Conservation (phyloP, 192 early-diverging fungal genomes). For the Backusella australiensis region DNA sequence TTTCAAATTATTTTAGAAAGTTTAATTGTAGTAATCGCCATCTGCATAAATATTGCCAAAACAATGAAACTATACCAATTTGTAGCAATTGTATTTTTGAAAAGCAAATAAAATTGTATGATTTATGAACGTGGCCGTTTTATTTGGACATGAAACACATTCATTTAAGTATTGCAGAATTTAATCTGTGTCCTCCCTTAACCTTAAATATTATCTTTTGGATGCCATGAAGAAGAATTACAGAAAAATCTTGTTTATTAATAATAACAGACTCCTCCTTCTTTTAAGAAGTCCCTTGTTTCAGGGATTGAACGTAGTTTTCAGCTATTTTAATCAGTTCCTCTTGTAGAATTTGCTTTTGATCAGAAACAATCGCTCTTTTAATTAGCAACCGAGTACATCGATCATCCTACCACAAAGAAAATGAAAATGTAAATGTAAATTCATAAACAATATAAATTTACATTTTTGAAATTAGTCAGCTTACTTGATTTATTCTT, state of each 20-base stretch:
- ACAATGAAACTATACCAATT: not conserved
- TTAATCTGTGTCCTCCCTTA: not conserved
- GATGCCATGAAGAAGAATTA: slow-evolving; percentile 34
- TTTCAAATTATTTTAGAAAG: not conserved
- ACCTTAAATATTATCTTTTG: slow-evolving; percentile 8
- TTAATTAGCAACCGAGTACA: slow-evolving; percentile 36
- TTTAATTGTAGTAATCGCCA: not conserved
- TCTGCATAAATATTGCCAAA: not conserved
- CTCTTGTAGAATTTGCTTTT: not conserved
- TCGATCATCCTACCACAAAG: slow-evolving; percentile 34
- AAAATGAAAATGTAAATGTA: not conserved
- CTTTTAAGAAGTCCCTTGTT: slow-evolving; percentile 17
- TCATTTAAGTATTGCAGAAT: not conserved
- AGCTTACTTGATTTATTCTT: slow-evolving; percentile 8
- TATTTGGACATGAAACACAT: not conserved
- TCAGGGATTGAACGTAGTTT: slow-evolving; percentile 12
- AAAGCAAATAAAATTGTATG: not conserved
- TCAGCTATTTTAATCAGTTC: not conserved
- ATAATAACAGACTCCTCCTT: slow-evolving; percentile 14
- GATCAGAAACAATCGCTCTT: slow-evolving; percentile 18
- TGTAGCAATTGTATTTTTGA: not conserved
- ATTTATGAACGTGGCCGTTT: not conserved
- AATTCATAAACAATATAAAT: not conserved
- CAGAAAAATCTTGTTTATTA: slow-evolving; percentile 40
- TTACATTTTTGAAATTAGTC: not conserved